Conservation (phyloP, 164 flowering plant genomes). For the Nymphaea colorata region DNA sequence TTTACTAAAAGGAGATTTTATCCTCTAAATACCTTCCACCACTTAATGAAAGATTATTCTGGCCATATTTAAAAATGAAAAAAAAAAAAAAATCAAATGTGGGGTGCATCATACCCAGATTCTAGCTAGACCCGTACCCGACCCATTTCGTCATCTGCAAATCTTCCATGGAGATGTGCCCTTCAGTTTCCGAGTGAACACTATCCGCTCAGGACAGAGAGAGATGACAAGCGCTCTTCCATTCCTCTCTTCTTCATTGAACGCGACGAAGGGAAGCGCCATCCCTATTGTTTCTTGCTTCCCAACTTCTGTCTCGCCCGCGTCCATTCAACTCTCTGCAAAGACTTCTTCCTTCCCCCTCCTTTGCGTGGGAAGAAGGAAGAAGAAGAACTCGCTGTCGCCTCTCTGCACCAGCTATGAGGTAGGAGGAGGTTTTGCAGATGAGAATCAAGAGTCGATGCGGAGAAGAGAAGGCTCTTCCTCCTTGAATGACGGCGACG, state of each 20-base stretch:
- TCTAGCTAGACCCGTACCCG: too few species aligned
- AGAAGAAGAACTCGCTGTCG: background rate
- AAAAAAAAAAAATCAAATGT: too few species aligned
- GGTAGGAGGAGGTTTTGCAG: conserved; percentile 23
- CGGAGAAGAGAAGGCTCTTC: background rate
- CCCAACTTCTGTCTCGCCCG: background rate
- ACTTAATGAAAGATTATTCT: too few species aligned
- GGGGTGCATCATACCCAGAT: too few species aligned
- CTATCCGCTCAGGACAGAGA: background rate
- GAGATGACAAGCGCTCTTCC: background rate
- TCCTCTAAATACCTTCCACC: too few species aligned
- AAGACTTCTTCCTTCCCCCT: background rate
- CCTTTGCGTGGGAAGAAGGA: conserved; percentile 5
- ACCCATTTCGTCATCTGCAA: too few species aligned
- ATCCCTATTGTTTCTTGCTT: background rate
- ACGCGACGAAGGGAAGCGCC: background rate
- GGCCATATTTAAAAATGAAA: too few species aligned
- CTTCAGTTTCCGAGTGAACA: background rate
- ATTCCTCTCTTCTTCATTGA: background rate
- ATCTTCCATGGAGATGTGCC: too few species aligned
- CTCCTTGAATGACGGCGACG: background rate
- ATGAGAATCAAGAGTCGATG: conserved; percentile 2
- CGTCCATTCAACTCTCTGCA: background rate
- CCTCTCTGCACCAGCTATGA: conserved; percentile 12
- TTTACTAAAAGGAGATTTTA: too few species aligned